Percentiles rank a stretch among this genome's conserved stretches.
phyloP scores from a whole-genome alignment of 73 alveolate genomes.

The Symbiodinium natans region DNA sequence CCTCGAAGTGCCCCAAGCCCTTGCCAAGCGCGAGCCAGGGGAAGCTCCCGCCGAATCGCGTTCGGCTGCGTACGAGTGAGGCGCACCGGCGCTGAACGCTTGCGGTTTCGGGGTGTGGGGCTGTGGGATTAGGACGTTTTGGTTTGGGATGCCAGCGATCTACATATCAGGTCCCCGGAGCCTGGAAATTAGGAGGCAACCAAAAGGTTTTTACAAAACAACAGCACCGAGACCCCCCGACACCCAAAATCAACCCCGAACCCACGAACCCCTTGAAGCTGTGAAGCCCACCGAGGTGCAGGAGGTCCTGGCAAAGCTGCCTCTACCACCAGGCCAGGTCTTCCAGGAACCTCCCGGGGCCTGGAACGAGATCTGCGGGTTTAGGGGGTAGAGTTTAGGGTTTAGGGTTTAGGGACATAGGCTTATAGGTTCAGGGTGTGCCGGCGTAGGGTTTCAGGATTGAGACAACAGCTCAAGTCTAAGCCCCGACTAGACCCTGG shows the following conservation, averaged over 20 bases:
- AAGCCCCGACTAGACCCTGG: too few relatives aligned
- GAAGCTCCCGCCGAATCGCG: background rate
- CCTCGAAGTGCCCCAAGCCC: too few relatives aligned
- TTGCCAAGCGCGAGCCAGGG: background rate
- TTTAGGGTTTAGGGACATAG: too few relatives aligned
- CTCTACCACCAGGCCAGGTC: conserved; percentile 58
- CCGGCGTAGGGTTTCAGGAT: too few relatives aligned
- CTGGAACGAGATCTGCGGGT: background rate
- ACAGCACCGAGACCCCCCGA: background rate
- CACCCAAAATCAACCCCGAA: background rate
- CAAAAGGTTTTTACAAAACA: background rate
- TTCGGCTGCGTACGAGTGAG: background rate
- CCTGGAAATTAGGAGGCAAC: background rate
- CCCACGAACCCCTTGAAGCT: background rate
- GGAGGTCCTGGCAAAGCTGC: conserved; percentile 58
- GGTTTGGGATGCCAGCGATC: too few relatives aligned
- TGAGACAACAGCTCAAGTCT: too few relatives aligned
- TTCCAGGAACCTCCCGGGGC: background rate
- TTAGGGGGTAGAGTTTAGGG: background rate
- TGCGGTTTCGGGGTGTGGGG: too few relatives aligned
- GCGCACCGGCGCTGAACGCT: background rate
- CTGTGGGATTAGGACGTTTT: too few relatives aligned
- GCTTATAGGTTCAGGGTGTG: too few relatives aligned
- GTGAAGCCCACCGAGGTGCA: conserved; percentile 14
- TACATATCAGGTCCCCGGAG: too few relatives aligned